phyloP scores from a whole-genome alignment of 1,284 basidiomycete genomes.

The Cryptococcus sp. region DNA sequence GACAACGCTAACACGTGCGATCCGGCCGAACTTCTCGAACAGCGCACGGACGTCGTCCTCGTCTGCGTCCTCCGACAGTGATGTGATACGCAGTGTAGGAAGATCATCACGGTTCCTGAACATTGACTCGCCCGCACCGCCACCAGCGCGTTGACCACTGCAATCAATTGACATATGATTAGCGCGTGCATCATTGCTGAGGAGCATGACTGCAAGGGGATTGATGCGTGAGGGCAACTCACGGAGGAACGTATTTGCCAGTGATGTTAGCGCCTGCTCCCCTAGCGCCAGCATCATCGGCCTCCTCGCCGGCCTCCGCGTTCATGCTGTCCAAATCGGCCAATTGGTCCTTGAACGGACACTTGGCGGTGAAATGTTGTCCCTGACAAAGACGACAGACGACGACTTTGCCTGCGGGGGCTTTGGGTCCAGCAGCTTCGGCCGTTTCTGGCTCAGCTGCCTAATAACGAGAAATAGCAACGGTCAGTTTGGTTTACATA shows the following conservation, averaged over 20 bases:
- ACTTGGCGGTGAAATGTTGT: constrained; percentile 96
- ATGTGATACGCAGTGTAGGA: constrained; percentile 95
- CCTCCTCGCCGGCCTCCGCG: constrained; percentile 49
- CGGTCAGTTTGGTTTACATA: background rate
- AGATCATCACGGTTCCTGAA: constrained; percentile 76
- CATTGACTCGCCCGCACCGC: constrained; percentile 79
- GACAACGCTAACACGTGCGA: constrained; percentile 90
- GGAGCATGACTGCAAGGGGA: background rate
- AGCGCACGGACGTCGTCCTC: constrained; percentile 93
- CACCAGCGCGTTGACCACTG: constrained; percentile 54
- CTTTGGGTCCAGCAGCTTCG: constrained; percentile 71
- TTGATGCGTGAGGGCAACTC: constrained; percentile 18
- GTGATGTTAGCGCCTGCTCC: constrained; percentile 38
- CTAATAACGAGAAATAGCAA: background rate
- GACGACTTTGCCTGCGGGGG: constrained; percentile 78
- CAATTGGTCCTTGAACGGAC: constrained; percentile 93
- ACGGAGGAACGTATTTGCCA: constrained; percentile 89
- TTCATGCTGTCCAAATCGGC: constrained; percentile 71
- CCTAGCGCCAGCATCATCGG: constrained; percentile 26
- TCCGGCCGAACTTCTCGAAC: constrained; percentile 77
- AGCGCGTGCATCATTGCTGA: background rate
- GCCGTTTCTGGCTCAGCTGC: constrained; percentile 67
- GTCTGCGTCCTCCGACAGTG: constrained; percentile 91
- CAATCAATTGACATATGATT: background rate
- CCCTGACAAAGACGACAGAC: constrained; percentile 94